Conservation (phyloP, 345 rosid species). For the Moricandia moricandioides region DNA sequence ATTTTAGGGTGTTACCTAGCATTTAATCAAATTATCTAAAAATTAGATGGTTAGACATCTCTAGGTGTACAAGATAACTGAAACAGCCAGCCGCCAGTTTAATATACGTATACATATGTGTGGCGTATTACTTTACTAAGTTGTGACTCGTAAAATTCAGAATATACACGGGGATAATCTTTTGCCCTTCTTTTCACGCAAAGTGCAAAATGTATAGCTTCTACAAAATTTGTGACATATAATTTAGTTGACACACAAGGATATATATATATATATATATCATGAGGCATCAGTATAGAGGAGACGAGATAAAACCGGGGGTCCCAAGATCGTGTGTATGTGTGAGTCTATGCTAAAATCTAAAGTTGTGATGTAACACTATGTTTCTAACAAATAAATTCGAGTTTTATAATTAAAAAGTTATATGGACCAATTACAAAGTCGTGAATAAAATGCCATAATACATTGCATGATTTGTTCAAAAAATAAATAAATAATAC, state of each 20-base stretch:
- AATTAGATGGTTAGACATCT: not conserved
- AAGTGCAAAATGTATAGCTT: slow-evolving; percentile 14
- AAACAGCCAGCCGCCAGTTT: not conserved
- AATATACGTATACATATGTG: not conserved
- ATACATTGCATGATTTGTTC: slow-evolving; percentile 16
- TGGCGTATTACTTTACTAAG: not conserved
- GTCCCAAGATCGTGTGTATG: slow-evolving; percentile 33
- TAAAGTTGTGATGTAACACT: slow-evolving; percentile 17
- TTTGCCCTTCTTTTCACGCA: slow-evolving; percentile 29
- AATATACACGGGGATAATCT: slow-evolving; percentile 24
- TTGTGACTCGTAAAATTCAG: not conserved
- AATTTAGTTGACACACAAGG: not conserved
- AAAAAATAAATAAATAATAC: too few species aligned
- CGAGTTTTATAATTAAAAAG: not conserved
- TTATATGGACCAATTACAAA: slow-evolving; percentile 10
- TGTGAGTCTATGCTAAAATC: slow-evolving; percentile 33
- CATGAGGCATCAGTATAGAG: slow-evolving; percentile 23
- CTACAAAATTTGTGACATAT: not conserved
- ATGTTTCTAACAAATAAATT: not conserved
- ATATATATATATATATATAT: not conserved
- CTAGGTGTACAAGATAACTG: not conserved
- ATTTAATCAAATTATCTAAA: not conserved
- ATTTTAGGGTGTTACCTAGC: not conserved
- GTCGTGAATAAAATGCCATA: slow-evolving; percentile 21
- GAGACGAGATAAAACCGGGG: slow-evolving; percentile 32